Base-by-base conservation (phyloP, 2,329 filamentous ascomycete species). In the Pseudogymnoascus sp. region DNA sequence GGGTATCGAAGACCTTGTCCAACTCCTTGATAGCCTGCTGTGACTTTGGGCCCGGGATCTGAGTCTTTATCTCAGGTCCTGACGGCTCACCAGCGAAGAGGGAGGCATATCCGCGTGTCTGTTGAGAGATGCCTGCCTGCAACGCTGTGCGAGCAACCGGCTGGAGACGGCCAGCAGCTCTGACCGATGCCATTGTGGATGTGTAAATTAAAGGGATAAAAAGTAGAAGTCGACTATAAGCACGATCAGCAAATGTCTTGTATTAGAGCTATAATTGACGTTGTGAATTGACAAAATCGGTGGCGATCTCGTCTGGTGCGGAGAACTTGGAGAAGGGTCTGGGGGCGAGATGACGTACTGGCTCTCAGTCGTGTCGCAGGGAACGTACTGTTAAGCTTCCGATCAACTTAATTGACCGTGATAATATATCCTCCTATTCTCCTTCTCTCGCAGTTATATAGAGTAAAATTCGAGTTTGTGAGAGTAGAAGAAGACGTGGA, bases 1-100 rank as follows among this genome's bases (percentile, higher is more conserved):
- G 76, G 35, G 79, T 79, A 69, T 83, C 81, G 65, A 82, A 83
- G 65, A 83, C 75, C 61, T 75, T 71, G 66, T 81, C 75, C 50
- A 83, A 75, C 66, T 80, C 72, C 50, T 67, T 69, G 67, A 77
- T 76, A 43, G 74, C 74, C 66, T 72, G 71, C 70, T 73, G 69
- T 24, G 69, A 72, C 63, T 73, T 65, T 41, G 75, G 75, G 2
- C 76, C 76, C 38, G 76, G 76, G 66, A 77, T 76, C n/a, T 69
- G 68, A 11, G 73, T 76, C 68, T 72, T 73, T 31, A 74, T 61
- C 35, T 60, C 65, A 33, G 72, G 72, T 24, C 66, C 69, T n/a
- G 65, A 46, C 2, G 72, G 72, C 60, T 74, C 72, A 65, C 68
- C 65, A 7, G 70, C 65, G 62, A 74, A 72, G 66, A 73, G 72